Base-by-base conservation (phyloP, 805 yeast genomes). In the Ogataea saltuana region DNA sequence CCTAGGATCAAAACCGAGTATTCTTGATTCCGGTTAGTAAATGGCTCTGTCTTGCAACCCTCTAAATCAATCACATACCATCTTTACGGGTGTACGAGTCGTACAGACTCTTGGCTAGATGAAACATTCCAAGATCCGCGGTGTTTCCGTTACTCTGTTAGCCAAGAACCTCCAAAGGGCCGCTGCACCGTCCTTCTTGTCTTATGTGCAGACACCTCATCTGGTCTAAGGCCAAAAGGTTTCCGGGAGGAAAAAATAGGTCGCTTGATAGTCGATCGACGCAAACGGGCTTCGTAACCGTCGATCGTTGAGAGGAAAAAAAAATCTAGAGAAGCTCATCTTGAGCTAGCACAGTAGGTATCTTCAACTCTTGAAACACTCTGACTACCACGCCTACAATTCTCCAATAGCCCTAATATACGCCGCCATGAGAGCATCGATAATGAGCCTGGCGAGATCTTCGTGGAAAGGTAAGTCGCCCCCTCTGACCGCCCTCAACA, bases 1-100 rank as follows among this genome's bases (percentile, higher is more conserved):
- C 99, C 99, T 17, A 91, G 70, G 27, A 91, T 86, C 36, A 91
- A 72, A 3, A 86, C 76, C 1, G 89, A 80, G 59, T 86, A 86
- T 63, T 84, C 88, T 70, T 22, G 15, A 13, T 4, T 25, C n/a
- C n/a, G n/a, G 29, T 29, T 27, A 32, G 44, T 39, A 33, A 15
- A 15, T 33, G 26, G n/a, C n/a, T n/a, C n/a, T n/a, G n/a, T n/a
- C n/a, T n/a, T n/a, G n/a, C n/a, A n/a, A n/a, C n/a, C n/a, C n/a
- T n/a, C n/a, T n/a, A n/a, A n/a, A n/a, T n/a, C n/a, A n/a, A n/a
- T n/a, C 11, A 42, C 41, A 13, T 32, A 41, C 36, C 51, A 21
- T 44, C 50, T 27, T 44, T 40, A 20, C 41, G 44, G 22, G 32
- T 48, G 41, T 51, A 51, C 17, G 44, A 44, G 26, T 42, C 45